phyloP scores from a whole-genome alignment of 345 rosid species.

The Ricinus communis region DNA sequence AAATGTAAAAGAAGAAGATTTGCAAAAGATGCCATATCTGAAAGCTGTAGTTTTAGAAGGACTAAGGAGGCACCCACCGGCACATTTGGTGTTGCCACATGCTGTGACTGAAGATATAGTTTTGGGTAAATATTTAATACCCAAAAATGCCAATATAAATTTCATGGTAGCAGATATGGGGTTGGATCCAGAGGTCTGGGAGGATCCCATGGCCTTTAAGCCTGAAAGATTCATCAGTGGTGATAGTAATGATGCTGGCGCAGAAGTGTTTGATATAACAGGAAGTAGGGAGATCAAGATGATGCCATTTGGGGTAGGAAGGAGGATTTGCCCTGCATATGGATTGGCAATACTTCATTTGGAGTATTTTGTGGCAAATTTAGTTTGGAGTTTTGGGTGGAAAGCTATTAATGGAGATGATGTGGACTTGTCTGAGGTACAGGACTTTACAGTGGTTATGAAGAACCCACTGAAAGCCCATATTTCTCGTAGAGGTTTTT shows the following conservation, averaged over 20 bases:
- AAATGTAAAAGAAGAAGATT: conserved; percentile 12
- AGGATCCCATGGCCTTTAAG: conserved; percentile 24
- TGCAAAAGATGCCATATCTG: conserved; percentile 16
- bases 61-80: conserved; percentile 23
- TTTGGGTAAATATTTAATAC: conserved; percentile 1
- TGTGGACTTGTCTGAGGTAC: not conserved
- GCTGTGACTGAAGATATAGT: conserved; percentile 15
- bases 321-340: conserved; percentile 23
- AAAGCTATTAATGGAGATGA: conserved; percentile 13
- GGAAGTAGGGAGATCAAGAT: conserved; percentile 20
- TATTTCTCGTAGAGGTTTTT: not conserved
- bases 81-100: conserved; percentile 13
- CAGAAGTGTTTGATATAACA: too few species aligned
- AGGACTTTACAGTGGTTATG: conserved; percentile 4
- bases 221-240: conserved; percentile 23
- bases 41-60: conserved; percentile 23
- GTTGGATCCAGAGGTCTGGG: conserved; percentile 22
- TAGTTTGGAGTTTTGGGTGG: conserved; percentile 19
- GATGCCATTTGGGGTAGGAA: conserved; percentile 25
- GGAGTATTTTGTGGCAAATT: conserved; percentile 25
- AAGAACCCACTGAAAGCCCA: conserved; percentile 13
- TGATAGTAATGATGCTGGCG: too few species aligned
- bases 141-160: conserved; percentile 9
- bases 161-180: conserved; percentile 11
- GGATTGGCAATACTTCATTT: conserved; percentile 21